Evolutionary conservation across 2,329 filamentous ascomycete genomes (phyloP).

Genomic region (Ophiobolus disseminans): DNA sequence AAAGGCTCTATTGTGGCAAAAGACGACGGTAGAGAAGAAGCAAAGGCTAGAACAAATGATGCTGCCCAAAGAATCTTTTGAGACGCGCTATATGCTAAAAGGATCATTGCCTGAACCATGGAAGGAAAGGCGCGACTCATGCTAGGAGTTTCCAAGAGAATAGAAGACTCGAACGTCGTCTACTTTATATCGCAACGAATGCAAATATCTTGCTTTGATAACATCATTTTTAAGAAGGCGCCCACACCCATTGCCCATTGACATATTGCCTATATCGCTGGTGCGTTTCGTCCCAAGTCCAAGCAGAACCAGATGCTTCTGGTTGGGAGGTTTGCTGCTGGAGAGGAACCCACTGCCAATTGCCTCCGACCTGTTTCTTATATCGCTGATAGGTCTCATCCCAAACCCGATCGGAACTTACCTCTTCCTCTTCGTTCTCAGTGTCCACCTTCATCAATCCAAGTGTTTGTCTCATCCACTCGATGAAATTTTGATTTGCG

Average conservation of each 20-base stretch:
- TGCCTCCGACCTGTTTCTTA: too few species aligned
- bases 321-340: too few species aligned
- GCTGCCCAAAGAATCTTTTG: background rate
- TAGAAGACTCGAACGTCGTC: too few species aligned
- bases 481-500: too few species aligned
- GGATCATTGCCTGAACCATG: background rate
- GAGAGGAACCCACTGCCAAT: too few species aligned
- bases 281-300: background rate
- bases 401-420: too few species aligned
- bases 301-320: too few species aligned
- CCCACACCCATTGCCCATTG: background rate
- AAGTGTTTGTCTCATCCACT: constrained; percentile 3
- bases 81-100: constrained; percentile 3
- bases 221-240: background rate
- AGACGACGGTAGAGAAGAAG: constrained; percentile 1
- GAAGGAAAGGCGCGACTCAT: background rate
- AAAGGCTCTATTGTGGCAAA: background rate
- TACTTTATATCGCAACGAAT: too few species aligned
- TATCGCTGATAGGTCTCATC: too few species aligned
- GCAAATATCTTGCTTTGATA: too few species aligned
- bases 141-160: background rate
- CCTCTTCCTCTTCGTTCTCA: too few species aligned
- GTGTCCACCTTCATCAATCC: background rate
- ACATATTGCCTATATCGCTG: background rate
- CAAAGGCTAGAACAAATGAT: background rate